These are phyloP conservation scores for Curvularia spicifera DNA, from an alignment of 2,329 filamentous ascomycete genomes.

Conservation along the genomic window DNA sequence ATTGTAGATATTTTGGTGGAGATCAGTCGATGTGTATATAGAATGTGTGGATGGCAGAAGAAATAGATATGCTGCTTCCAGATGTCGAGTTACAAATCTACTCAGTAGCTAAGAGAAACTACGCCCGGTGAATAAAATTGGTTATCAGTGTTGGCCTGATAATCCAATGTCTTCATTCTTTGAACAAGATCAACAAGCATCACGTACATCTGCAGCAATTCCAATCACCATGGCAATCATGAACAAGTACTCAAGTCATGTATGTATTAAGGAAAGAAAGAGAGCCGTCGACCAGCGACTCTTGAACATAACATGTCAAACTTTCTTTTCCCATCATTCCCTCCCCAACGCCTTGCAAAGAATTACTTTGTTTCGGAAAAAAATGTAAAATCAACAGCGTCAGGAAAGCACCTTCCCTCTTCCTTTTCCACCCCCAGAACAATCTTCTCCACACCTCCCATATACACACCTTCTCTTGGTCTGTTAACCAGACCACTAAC, in stretches of 20 bases:
- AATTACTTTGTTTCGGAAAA: background rate
- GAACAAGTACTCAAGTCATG: background rate
- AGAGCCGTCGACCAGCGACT: background rate
- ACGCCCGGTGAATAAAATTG: too few relatives aligned
- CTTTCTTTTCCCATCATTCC: background rate
- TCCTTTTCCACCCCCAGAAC: too few relatives aligned
- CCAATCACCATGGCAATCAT: background rate
- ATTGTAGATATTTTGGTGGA: slow-evolving; percentile 5
- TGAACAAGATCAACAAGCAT: background rate
- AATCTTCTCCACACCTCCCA: background rate
- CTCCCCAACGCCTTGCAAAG: background rate
- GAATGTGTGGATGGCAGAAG: background rate
- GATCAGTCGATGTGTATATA: background rate
- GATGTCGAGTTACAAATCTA: too few relatives aligned
- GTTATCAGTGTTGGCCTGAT: too few relatives aligned
- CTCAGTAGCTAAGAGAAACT: too few relatives aligned
- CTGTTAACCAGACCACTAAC: background rate
- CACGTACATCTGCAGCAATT: background rate
- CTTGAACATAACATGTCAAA: background rate
- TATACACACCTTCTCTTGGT: background rate
- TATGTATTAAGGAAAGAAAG: background rate
- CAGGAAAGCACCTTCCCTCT: background rate
- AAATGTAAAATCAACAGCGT: background rate
- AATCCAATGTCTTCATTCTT: background rate
- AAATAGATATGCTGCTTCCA: background rate